phyloP scores from a whole-genome alignment of 805 yeast genomes.

The Spathaspora sp. region DNA sequence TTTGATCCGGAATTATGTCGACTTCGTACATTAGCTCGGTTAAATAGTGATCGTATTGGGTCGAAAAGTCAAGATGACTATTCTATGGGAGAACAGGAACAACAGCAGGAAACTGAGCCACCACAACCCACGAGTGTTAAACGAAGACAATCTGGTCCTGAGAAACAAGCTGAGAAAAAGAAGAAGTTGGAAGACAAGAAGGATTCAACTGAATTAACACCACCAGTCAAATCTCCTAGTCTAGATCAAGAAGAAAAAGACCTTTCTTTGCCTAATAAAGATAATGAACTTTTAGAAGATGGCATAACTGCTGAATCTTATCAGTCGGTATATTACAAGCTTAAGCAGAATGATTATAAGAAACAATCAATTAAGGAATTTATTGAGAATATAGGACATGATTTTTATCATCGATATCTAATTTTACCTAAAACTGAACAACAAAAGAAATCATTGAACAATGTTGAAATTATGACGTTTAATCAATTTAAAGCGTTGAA shows the following conservation, averaged over 20 bases:
- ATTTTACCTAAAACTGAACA: constrained; percentile 5
- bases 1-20: constrained; percentile 39
- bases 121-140: background rate
- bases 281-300: constrained; percentile 39
- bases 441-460: constrained; percentile 6
- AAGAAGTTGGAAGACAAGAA: constrained; percentile 2
- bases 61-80: background rate
- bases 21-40: constrained; percentile 25
- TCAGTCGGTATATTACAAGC: constrained; percentile 49
- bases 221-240: background rate
- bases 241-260: constrained; percentile 2
- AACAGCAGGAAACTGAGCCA: background rate
- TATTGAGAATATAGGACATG: constrained; percentile 19
- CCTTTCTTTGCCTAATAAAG: constrained; percentile 34
- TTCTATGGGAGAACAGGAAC: background rate
- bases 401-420: constrained; percentile 9
- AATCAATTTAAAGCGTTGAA: constrained; percentile 26
- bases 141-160: background rate
- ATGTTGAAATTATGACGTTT: constrained; percentile 19
- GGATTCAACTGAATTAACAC: background rate
- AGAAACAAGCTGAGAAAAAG: background rate
- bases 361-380: constrained; percentile 25
- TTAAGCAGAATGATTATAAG: constrained; percentile 45
- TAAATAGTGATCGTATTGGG: constrained; percentile 19
- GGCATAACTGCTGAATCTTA: constrained; percentile 44